Evolutionary conservation across 306 rosid genomes (phyloP), one percentile per base, ranked within the genome.

Genomic region (Vigna trinervia): DNA sequence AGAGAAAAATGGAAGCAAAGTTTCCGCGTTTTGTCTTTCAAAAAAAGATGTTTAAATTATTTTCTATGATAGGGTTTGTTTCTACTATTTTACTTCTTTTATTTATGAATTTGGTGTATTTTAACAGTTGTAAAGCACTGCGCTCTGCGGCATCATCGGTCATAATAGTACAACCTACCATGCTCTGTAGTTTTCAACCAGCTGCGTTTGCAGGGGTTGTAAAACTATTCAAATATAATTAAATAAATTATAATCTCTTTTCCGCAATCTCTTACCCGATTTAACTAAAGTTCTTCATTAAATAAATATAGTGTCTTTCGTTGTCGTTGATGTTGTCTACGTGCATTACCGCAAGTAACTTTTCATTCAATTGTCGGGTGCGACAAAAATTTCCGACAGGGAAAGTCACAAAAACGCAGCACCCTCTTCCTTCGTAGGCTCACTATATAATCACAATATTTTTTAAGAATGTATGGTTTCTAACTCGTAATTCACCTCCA

Each of bases 1-100:
- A 51, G 71, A 63, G 65, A 17, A 13, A 68, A 20, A 70, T 32
- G 86, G 86, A 85, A 79, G 84, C 88, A 75, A 82, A 85, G 86
- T 82, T 85, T 85, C 88, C 84, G 80, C 71, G 69, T 82, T 71
- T 74, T 62, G 70, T 58, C 67, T 66, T 38, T 60, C 62, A 39
- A 9, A 39, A 65, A 65, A 34, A 4, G 15, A 54, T 13, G 19
- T 64, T 41, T 69, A 20, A 74, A 48, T 75, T 57, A 54, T 69
- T 85, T 45, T 66, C 74, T 22, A 34, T 68, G 8, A 75, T 75
- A 65, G 63, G 67, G 69, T 67, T 74, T 51, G 28, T 69, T 48
- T 78, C 58, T 75, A 20, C 17, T n/a, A 46, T 75, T 38, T 62
- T 30, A 53, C 2, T 20, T 48, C 1, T 20, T 48, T 79, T 8